These are phyloP conservation scores for Pseudozyma pruni DNA, from an alignment of 1,284 basidiomycete genomes.

Conservation along the genomic window DNA sequence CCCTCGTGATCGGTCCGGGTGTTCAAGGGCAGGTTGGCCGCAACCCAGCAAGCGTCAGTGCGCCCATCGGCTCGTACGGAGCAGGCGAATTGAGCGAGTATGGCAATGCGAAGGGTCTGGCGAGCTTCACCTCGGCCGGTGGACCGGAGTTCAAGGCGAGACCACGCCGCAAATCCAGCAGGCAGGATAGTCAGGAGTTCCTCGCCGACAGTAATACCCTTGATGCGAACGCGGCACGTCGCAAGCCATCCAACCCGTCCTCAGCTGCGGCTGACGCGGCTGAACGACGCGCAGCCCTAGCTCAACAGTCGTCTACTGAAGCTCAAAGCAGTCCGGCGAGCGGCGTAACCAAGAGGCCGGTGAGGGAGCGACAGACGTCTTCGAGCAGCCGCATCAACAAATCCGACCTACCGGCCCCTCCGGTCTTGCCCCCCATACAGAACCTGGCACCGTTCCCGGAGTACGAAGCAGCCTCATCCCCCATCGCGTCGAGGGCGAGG, in stretches of 20 bases:
- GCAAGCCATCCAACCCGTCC: conserved; percentile 31
- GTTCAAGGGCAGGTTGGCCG: conserved; percentile 60
- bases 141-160: conserved; percentile 25
- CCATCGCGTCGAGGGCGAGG: neutral
- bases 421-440: conserved; percentile 48
- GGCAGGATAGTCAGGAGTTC: conserved; percentile 30
- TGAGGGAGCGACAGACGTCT: conserved; percentile 24
- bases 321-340: conserved; percentile 4
- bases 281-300: conserved; percentile 37
- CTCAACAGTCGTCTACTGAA: conserved; percentile 13
- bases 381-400: conserved; percentile 23
- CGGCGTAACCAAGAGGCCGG: conserved; percentile 13
- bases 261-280: conserved; percentile 51
- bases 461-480: conserved; percentile 4
- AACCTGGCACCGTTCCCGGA: conserved; percentile 51
- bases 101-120: conserved; percentile 55
- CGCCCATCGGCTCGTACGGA: conserved; percentile 39
- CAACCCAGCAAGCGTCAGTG: conserved; percentile 25
- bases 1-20: conserved; percentile 62
- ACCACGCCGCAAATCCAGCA: conserved; percentile 23
- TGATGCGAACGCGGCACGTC: conserved; percentile 3
- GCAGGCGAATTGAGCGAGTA: conserved; percentile 33
- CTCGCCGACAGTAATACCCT: conserved; percentile 9
- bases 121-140: conserved; percentile 54
- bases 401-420: conserved; percentile 36